Percentiles rank a stretch among this genome's conserved stretches.
phyloP scores from a whole-genome alignment of 805 yeast species.

The Yarrowia sp. region DNA sequence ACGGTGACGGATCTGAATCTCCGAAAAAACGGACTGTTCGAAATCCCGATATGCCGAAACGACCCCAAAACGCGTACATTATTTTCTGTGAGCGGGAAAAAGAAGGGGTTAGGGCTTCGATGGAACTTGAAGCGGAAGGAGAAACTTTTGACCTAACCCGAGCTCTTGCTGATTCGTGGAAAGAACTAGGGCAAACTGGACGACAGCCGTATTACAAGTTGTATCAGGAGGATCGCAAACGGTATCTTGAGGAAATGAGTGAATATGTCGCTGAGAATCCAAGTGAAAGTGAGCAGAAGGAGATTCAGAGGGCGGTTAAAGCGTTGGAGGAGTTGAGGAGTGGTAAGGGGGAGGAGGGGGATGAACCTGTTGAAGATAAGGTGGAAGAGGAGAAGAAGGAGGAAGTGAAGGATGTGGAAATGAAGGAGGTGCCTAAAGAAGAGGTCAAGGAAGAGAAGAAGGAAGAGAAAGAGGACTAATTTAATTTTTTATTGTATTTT shows the following conservation, averaged over 20 bases:
- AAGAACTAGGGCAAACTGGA: slow-evolving; percentile 61
- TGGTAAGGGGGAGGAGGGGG: slow-evolving; percentile 22
- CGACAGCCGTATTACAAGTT: slow-evolving; percentile 70
- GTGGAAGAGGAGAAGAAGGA: background rate
- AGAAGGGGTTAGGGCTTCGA: slow-evolving; percentile 61
- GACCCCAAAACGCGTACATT: slow-evolving; percentile 88
- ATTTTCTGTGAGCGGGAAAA: slow-evolving; percentile 84
- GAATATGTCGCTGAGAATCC: slow-evolving; percentile 45
- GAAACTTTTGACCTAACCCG: slow-evolving; percentile 62
- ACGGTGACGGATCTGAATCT: background rate
- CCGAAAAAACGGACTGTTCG: slow-evolving; percentile 42
- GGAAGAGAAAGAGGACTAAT: background rate
- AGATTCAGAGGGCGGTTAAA: slow-evolving; percentile 33
- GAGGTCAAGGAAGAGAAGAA: background rate
- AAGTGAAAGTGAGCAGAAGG: slow-evolving; percentile 32
- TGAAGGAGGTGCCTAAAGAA: background rate
- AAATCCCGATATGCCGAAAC: slow-evolving; percentile 82
- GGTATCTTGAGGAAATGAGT: slow-evolving; percentile 72
- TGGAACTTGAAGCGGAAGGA: slow-evolving; percentile 51
- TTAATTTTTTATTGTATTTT: too few species aligned
- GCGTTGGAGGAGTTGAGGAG: slow-evolving; percentile 32
- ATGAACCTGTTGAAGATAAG: background rate
- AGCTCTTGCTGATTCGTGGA: slow-evolving; percentile 85
- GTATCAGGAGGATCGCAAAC: slow-evolving; percentile 72
- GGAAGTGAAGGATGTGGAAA: background rate